These are phyloP conservation scores for Helicostylum pulchrum DNA, from an alignment of 192 early-diverging fungal species.

Conservation along the genomic window DNA sequence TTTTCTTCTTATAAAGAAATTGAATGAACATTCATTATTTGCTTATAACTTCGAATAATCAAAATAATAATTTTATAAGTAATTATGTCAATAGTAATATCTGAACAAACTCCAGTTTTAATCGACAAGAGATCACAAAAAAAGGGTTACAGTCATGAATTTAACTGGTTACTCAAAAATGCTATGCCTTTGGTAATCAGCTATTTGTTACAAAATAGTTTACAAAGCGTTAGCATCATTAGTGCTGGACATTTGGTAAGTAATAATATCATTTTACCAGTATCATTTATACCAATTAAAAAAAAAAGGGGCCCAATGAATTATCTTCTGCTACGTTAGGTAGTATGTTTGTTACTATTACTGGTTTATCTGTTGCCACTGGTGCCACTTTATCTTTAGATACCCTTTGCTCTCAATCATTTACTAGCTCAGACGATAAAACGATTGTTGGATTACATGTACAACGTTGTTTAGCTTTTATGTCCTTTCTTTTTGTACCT, in stretches of 20 bases:
- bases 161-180: slow-evolving; percentile 35
- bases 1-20: neutral
- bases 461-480: slow-evolving; percentile 79
- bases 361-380: slow-evolving; percentile 60
- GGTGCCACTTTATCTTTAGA: slow-evolving; percentile 71
- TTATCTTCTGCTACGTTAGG: slow-evolving; percentile 68
- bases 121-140: neutral
- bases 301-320: slow-evolving; percentile 44
- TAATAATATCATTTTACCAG: neutral
- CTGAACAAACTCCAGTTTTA: slow-evolving; percentile 5
- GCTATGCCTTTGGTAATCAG: slow-evolving; percentile 54
- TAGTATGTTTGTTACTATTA: slow-evolving; percentile 69
- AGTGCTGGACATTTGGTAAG: slow-evolving; percentile 64
- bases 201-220: slow-evolving; percentile 62
- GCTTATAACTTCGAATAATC: neutral
- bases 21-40: neutral
- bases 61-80: slow-evolving; percentile 5
- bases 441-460: slow-evolving; percentile 66
- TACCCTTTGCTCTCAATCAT: slow-evolving; percentile 74
- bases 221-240: slow-evolving; percentile 62
- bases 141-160: slow-evolving; percentile 21
- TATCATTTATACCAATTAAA: neutral
- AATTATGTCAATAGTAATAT: slow-evolving; percentile 1
- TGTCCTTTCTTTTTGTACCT: slow-evolving; percentile 60
- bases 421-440: slow-evolving; percentile 59